Evolutionary conservation across 768 basidiomycete species (phyloP), one percentile per base, ranked within the genome.

Genomic region (Sporobolomyces roseus): DNA sequence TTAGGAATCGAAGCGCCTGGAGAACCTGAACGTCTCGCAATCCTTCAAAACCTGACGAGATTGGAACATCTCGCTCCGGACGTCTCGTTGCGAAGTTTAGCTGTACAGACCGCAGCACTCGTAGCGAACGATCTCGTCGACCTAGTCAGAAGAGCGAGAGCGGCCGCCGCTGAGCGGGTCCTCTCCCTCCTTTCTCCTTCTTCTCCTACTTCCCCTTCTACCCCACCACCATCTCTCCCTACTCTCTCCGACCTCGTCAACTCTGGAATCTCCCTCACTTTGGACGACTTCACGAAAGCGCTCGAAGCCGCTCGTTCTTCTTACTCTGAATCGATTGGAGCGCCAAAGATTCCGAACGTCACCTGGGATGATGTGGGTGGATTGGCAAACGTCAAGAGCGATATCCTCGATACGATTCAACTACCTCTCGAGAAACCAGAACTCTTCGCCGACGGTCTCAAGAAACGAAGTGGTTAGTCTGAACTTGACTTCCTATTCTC

Each of bases 351-450:
- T 41, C 96, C 96, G 1, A 88, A 83, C 70, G 93, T 99, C 1
- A 84, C 88, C 0, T 99, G 96, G 96, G 92, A 97, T 78, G 96
- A 99, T 77, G 88, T 99, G 17, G 96, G 96, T 32, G 96, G 96
- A 6, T 80, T 99, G 16, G 87, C 86, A 3, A 80, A 83, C 67
- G 91, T 96, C 65, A 98, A 97, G 77, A 79, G 85, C 43, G 94
- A 97, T 74, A 97, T 99, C 61, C 80, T 98, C 66, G 94, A 99
- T 75, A 99, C 93, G 25, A 90, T 94, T 50, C 92, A 94, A 76
- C 85, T 93, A 32, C 91, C 92, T 23, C 82, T 94, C 51, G 86
- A 84, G n/a, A 85, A 85, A 30, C 91, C 91, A 13, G 86, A 89
- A 56, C 81, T 93, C 14, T 93, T 91, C 78, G 82, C 81, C 1